Evolutionary conservation across 106 monocot species (phyloP), one percentile per base, ranked within the genome.

Genomic region (Chionographis japonica): DNA sequence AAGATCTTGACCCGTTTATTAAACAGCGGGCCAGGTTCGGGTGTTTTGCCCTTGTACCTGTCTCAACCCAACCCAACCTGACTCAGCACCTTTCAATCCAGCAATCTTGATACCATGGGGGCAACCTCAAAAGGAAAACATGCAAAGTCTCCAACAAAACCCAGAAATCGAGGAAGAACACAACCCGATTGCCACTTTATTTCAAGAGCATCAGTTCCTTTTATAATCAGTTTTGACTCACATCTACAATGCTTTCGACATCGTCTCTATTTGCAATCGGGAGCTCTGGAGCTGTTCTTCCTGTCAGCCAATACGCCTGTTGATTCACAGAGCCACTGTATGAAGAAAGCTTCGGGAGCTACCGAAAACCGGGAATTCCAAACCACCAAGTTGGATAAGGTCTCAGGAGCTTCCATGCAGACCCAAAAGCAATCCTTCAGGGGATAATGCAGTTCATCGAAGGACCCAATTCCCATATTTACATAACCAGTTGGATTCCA

Each of bases 221-320:
- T 41, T 19, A 49, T 16, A 12, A 19, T 50, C 13, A 49, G 19
- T n/a, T n/a, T 18, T 36, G 13, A 51, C 35, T 14, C 66, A 66
- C 66, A 66, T 66, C 50, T 66, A 66, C 37, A 66, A 37, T 37
- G 51, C 11, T 65, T 50, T 65, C 41, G 36, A n/a, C 66, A 66
- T 66, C 35, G 51, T 66, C 50, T 52, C 36, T 52, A 6, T 15
- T 65, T 35, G 16, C 42, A 65, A 20, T 50, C 12, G 18, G 10
- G 50, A 4, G 9, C 2, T 9, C 12, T 8, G 7, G 4, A 15
- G 49, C 46, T 64, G 19, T 41, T 52, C 8, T 2, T 52, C 51
- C 51, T 51, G 66, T 64, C 50, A 20, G 27, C n/a, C 7, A 14
- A 66, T 35, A 16, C 36, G 18, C 20, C 7, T 46, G 17, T 13